phyloP scores from a whole-genome alignment of 306 rosid genomes.

The Dryas drummondii region DNA sequence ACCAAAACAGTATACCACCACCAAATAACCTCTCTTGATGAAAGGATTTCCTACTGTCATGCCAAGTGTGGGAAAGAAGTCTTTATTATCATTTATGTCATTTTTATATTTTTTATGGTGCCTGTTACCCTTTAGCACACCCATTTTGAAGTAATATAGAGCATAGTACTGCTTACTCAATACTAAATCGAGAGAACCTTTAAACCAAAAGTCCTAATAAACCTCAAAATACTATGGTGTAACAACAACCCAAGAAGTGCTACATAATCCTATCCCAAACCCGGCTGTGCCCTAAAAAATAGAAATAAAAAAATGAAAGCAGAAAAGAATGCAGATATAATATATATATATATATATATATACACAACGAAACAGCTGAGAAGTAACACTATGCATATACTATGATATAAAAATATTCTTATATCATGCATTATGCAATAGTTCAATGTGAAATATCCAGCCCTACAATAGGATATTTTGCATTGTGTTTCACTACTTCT shows the following conservation, averaged over 20 bases:
- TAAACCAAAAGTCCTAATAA: background rate
- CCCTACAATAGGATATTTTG: no score
- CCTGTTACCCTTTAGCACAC: slow-evolving; percentile 2
- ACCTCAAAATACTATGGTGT: background rate
- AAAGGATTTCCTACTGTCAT: background rate
- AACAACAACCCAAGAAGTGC: background rate
- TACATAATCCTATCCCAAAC: background rate
- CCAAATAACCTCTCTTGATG: background rate
- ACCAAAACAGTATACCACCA: background rate
- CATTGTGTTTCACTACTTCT: no score
- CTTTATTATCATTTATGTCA: background rate
- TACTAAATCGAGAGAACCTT: background rate
- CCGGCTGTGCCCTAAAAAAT: background rate
- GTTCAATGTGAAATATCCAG: no score
- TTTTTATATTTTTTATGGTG: background rate
- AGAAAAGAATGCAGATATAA: background rate
- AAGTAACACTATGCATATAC: no score
- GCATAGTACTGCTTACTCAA: background rate
- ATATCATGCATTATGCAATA: no score
- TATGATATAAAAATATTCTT: no score
- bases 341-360: background rate
- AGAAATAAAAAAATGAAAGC: background rate
- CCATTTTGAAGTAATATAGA: background rate
- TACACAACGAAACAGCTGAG: no score
- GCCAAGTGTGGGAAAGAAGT: background rate